Evolutionary conservation across 2,329 filamentous ascomycete genomes (phyloP).

Genomic region (Tolypocladium inflatum): DNA sequence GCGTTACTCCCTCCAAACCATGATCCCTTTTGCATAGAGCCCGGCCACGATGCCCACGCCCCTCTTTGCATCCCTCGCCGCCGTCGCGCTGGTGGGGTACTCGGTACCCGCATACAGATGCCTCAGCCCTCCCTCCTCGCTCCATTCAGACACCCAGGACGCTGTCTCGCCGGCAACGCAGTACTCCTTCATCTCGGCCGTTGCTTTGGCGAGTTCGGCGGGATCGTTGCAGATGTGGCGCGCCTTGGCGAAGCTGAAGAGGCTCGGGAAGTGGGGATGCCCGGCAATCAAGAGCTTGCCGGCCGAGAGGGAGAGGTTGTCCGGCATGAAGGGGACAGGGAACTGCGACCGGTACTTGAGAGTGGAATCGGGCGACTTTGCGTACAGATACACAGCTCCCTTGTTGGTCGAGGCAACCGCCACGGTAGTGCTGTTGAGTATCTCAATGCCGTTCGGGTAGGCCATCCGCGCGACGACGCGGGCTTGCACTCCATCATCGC

Average conservation of each 20-base stretch:
- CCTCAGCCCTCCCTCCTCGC: slow-evolving; percentile 18
- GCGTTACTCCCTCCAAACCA: slow-evolving; percentile 15
- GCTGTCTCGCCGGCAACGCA: slow-evolving; percentile 5
- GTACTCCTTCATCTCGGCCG: slow-evolving; percentile 1
- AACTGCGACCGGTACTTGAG: slow-evolving; percentile 2
- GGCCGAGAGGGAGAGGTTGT: slow-evolving; percentile 25
- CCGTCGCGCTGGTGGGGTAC: slow-evolving; percentile 25
- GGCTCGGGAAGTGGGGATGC: slow-evolving; percentile 24
- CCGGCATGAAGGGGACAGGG: slow-evolving; percentile 24
- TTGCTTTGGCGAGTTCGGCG: slow-evolving; percentile 12
- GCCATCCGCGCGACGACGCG: slow-evolving; percentile 22
- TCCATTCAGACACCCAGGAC: slow-evolving; percentile 26
- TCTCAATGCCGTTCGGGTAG: slow-evolving; percentile 31
- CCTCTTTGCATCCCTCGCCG: slow-evolving; percentile 15
- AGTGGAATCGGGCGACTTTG: slow-evolving; percentile 3
- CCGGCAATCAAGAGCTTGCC: slow-evolving; percentile 28
- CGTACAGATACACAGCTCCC: slow-evolving; percentile 20
- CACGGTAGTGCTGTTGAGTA: slow-evolving; percentile 27
- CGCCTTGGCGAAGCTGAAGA: slow-evolving; percentile 19
- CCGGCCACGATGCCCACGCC: slow-evolving; percentile 25
- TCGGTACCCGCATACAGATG: slow-evolving; percentile 21
- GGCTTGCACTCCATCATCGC: slow-evolving; percentile 3
- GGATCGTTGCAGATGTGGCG: slow-evolving; percentile 25
- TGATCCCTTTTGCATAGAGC: slow-evolving; percentile 25
- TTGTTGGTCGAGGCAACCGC: slow-evolving; percentile 26